Conservation (phyloP, 768 basidiomycete genomes). For the Russula sp. region DNA sequence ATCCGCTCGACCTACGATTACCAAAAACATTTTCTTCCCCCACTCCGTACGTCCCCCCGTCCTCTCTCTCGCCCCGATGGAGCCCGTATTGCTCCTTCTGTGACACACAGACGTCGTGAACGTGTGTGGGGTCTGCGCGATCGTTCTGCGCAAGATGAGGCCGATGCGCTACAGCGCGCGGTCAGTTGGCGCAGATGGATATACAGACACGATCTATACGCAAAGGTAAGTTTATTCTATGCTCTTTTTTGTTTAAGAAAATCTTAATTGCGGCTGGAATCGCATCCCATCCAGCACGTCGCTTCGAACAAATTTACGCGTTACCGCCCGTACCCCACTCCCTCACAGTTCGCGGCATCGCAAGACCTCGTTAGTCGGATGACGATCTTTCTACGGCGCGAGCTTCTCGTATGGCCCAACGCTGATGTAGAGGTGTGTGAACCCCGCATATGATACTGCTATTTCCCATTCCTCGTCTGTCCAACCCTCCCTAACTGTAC, state of each 20-base stretch:
- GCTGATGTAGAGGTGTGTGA: constrained; percentile 82
- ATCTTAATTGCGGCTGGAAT: not conserved
- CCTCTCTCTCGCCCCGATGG: constrained; percentile 31
- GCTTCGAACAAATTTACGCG: constrained; percentile 84
- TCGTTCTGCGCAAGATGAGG: constrained; percentile 51
- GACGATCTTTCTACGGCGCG: constrained; percentile 77
- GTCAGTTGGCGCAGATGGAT: constrained; percentile 74
- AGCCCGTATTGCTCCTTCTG: constrained; percentile 24
- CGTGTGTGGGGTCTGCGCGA: constrained; percentile 57
- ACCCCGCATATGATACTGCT: constrained; percentile 8
- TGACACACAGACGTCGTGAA: constrained; percentile 38
- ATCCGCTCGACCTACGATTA: constrained; percentile 78
- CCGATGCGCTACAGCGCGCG: constrained; percentile 71
- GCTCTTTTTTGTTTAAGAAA: no score
- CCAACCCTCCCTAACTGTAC: constrained; percentile 15
- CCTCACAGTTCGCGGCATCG: constrained; percentile 76
- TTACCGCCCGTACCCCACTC: constrained; percentile 87
- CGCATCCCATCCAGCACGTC: constrained; percentile 60
- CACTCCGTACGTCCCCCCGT: constrained; percentile 52
- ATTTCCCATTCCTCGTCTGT: not conserved
- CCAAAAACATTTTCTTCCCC: constrained; percentile 73
- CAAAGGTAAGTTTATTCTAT: constrained; percentile 56
- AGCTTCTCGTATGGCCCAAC: constrained; percentile 82
- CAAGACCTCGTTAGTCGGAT: constrained; percentile 72
- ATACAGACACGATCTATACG: constrained; percentile 75